phyloP scores from a whole-genome alignment of 1,284 basidiomycete species.

The Erythrobasidium hasegawianum region DNA sequence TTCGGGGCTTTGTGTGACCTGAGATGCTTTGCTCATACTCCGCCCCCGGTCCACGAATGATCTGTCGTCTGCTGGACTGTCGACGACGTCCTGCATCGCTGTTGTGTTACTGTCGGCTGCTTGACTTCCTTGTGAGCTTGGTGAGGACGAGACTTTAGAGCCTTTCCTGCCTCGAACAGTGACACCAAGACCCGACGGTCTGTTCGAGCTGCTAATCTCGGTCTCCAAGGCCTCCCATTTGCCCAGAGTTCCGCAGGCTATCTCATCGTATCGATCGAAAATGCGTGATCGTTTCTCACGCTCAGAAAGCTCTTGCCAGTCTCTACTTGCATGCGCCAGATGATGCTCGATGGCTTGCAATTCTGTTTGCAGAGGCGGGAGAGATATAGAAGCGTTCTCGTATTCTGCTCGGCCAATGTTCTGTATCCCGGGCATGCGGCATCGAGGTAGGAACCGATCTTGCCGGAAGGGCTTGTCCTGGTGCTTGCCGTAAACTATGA shows the following conservation, averaged over 20 bases:
- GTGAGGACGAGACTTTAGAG: background rate
- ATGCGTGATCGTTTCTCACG: conserved; percentile 35
- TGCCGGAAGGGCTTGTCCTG: conserved; percentile 78
- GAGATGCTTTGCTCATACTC: too few relatives aligned
- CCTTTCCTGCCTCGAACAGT: background rate
- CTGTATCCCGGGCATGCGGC: conserved; percentile 90
- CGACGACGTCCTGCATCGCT: too few relatives aligned
- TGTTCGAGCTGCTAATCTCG: background rate
- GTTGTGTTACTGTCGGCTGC: too few relatives aligned
- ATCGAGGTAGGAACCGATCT: conserved; percentile 84
- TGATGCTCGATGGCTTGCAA: conserved; percentile 33
- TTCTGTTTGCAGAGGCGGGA: conserved; percentile 60
- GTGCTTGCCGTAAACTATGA: conserved; percentile 54
- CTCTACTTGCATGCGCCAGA: conserved; percentile 18
- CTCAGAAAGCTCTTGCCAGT: conserved; percentile 35
- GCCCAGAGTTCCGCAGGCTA: conserved; percentile 38
- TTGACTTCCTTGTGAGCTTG: background rate
- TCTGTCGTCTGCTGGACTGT: too few relatives aligned
- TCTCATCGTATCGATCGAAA: conserved; percentile 41
- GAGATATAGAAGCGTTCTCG: conserved; percentile 79
- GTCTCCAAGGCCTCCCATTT: conserved; percentile 17
- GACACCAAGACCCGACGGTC: background rate
- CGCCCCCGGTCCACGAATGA: too few relatives aligned
- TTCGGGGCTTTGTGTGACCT: too few relatives aligned
- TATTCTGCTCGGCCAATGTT: conserved; percentile 81